Base-by-base conservation (phyloP, 345 rosid species). In the Gossypium ekmanianum region DNA sequence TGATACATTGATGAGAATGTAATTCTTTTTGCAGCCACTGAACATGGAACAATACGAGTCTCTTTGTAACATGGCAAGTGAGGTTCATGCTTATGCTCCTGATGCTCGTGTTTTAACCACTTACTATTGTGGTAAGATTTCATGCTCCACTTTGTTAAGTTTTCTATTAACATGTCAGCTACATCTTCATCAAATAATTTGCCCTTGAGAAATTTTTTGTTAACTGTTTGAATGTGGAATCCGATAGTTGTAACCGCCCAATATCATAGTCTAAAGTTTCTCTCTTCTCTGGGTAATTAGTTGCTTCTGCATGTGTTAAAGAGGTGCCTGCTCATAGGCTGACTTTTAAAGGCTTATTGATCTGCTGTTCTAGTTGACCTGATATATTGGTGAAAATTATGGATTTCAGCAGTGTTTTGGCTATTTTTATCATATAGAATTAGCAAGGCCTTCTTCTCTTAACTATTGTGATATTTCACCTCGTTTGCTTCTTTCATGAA, bases 21-120 rank as follows among this genome's bases (percentile, higher is more conserved):
- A 24, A 18, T 71, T 57, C 81, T 70, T 17, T 20, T 34, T 83
- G 79, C 92, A 92, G 98, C 98, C 98, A 55, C 84, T 94, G 78
- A 92, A 93, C 84, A 84, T 89, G 87, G 97, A 92, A 78, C 98
- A 94, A 73, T 94, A 91, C 72, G 83, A 87, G 61, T 87, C 87
- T 66, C 80, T 94, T 63, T 88, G 97, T 81, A 88, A 75, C 73
- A 85, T 92, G 92, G 98, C 98, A 24, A 84, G 91, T 81, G 92
- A 90, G 80, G 85, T 94, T 83, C 92, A 89, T 77, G 86, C 92
- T 20, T 89, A 91, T 76, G 98, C 98, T 56, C 94, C 97, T 2
- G 98, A 94, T 84, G 98, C 98, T 59, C 98, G 98, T 74, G 86
- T 94, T 70, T 84, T 92, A 81, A 94, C 98, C 69, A 91, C 97